These are phyloP conservation scores for Ulota crispa DNA, from an alignment of 225 moss, liverwort and hornwort species.

Conservation along the genomic window DNA sequence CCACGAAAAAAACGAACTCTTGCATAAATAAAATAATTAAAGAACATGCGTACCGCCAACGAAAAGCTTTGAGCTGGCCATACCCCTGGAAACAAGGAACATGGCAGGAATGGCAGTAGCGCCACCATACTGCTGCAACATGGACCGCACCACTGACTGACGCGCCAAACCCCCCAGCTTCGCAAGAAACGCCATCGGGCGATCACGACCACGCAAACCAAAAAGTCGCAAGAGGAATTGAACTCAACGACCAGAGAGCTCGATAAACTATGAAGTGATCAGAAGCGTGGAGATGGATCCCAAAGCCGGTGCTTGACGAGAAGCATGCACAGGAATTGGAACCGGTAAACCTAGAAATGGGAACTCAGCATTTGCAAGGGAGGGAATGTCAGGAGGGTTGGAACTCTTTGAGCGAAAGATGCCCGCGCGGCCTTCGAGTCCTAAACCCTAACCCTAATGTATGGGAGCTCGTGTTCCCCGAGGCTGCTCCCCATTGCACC, in stretches of 20 bases:
- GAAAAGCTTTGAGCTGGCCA: slow-evolving; percentile 75
- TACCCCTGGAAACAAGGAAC: slow-evolving; percentile 49
- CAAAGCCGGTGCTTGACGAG: neutral
- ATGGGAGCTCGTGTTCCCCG: neutral
- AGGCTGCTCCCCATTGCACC: neutral
- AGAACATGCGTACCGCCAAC: slow-evolving; percentile 47
- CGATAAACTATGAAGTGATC: neutral
- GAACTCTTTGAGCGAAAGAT: neutral
- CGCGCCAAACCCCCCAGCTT: slow-evolving; percentile 55
- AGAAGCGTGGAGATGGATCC: neutral
- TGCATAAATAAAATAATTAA: neutral
- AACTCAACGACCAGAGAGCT: neutral
- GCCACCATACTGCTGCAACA: slow-evolving; percentile 34
- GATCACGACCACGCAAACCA: neutral
- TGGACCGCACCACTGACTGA: slow-evolving; percentile 39
- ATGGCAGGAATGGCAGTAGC: slow-evolving; percentile 48
- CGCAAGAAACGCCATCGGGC: slow-evolving; percentile 58
- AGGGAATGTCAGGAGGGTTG: neutral
- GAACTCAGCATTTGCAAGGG: neutral
- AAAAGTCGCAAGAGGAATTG: neutral
- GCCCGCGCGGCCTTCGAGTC: neutral
- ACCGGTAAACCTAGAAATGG: neutral
- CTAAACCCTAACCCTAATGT: slow-evolving; percentile 27
- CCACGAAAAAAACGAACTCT: neutral
- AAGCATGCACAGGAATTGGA: neutral